Percentiles rank a stretch among this genome's conserved stretches.
phyloP scores from a whole-genome alignment of 805 yeast species.

The Candida gorgasii region DNA sequence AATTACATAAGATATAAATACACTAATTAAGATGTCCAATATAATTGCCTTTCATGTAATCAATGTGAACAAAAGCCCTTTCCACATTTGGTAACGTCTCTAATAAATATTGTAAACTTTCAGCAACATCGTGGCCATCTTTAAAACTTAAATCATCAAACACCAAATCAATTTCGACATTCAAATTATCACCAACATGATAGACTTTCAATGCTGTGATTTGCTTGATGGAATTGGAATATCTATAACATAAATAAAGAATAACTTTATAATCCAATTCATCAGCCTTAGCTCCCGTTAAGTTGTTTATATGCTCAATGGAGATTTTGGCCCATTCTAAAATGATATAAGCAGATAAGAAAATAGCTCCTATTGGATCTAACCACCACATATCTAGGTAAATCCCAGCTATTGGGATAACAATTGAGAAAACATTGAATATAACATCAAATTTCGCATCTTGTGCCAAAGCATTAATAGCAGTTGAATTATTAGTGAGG shows the following conservation, averaged over 20 bases:
- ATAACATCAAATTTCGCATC: slow-evolving; percentile 79
- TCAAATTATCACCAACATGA: slow-evolving; percentile 75
- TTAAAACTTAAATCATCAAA: slow-evolving; percentile 50
- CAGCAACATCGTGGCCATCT: slow-evolving; percentile 80
- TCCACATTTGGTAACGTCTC: slow-evolving; percentile 78
- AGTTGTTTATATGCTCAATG: slow-evolving; percentile 68
- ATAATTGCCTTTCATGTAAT: slow-evolving; percentile 51
- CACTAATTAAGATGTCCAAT: slow-evolving; percentile 34
- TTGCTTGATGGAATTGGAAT: slow-evolving; percentile 63
- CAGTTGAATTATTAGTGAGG: slow-evolving; percentile 55
- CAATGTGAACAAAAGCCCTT: slow-evolving; percentile 80
- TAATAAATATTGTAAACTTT: slow-evolving; percentile 75
- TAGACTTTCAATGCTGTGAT: slow-evolving; percentile 70
- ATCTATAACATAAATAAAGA: slow-evolving; percentile 65
- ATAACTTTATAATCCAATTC: slow-evolving; percentile 64
- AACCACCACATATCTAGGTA: slow-evolving; percentile 62
- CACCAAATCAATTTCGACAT: slow-evolving; percentile 75
- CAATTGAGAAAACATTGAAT: slow-evolving; percentile 67
- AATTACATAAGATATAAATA: neutral
- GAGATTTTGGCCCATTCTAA: slow-evolving; percentile 64
- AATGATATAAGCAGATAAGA: slow-evolving; percentile 62
- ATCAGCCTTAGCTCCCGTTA: slow-evolving; percentile 72
- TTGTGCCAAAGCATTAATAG: slow-evolving; percentile 78
- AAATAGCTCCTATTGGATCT: slow-evolving; percentile 72
- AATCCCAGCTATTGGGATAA: slow-evolving; percentile 63